Percentiles rank a stretch among this genome's conserved stretches.
Conservation (phyloP, 495 filamentous ascomycete species). For the Aspergillus kassunensis region DNA sequence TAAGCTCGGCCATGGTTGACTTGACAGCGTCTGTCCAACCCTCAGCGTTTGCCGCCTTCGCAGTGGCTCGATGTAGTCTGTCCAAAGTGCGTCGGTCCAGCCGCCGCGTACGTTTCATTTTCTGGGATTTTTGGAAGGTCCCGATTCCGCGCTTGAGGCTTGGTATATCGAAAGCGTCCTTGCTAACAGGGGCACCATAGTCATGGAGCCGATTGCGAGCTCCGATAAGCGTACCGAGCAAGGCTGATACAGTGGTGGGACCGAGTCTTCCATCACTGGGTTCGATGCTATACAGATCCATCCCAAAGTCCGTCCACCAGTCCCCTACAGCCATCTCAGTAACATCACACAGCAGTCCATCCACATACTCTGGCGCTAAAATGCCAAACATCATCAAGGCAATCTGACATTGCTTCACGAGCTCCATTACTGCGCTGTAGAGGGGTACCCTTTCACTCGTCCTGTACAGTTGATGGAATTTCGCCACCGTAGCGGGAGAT, state of each 20-base stretch:
- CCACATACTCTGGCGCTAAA: conserved; percentile 81
- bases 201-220: conserved; percentile 82
- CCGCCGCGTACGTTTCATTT: conserved; percentile 68
- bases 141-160: conserved; percentile 77
- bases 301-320: conserved; percentile 95
- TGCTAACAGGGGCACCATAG: conserved; percentile 76
- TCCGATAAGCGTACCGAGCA: conserved; percentile 84
- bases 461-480: conserved; percentile 87
- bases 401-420: conserved; percentile 89
- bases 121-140: conserved; percentile 85
- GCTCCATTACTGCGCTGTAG: conserved; percentile 72
- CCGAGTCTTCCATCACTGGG: conserved; percentile 89
- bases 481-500: conserved; percentile 75
- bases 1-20: conserved; percentile 88
- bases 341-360: conserved; percentile 87
- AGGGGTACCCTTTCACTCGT: conserved; percentile 77
- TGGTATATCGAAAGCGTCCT: conserved; percentile 87
- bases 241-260: conserved; percentile 83
- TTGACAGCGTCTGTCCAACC: conserved; percentile 87
- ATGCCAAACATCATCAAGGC: conserved; percentile 87
- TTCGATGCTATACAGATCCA: conserved; percentile 84
- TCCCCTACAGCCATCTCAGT: conserved; percentile 87
- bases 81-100: conserved; percentile 81
- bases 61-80: conserved; percentile 72
- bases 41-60: conserved; percentile 81